A percentile compares a stretch with the other conserved stretches of the same genome.
These are phyloP conservation scores for Bryoerythrophyllum caledonicum DNA, from an alignment of 225 moss, liverwort and hornwort species.

Conservation along the genomic window DNA sequence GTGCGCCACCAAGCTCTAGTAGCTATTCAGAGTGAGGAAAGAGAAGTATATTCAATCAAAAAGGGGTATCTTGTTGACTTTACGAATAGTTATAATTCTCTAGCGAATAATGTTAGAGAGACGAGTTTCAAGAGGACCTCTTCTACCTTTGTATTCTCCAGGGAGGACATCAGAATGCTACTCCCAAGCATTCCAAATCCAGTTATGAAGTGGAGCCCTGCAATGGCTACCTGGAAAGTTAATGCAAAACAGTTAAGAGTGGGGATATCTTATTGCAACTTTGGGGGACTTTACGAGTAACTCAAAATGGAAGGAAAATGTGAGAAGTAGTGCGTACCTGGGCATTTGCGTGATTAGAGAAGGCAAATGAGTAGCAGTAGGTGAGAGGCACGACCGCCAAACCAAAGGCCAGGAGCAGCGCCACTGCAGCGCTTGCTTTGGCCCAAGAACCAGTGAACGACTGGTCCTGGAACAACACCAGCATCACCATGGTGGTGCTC, in stretches of 20 bases:
- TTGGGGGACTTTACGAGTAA: no score
- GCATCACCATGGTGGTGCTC: conserved; percentile 80
- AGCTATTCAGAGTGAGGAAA: no score
- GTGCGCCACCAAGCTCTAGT: no score
- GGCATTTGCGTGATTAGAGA: conserved; percentile 82
- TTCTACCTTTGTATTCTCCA: conserved; percentile 70
- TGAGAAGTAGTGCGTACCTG: conserved; percentile 59
- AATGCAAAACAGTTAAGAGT: background rate
- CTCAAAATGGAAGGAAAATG: no score
- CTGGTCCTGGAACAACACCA: conserved; percentile 63
- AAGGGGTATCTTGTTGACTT: no score
- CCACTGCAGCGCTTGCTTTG: conserved; percentile 69
- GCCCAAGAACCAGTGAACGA: conserved; percentile 87
- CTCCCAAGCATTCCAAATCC: conserved; percentile 87
- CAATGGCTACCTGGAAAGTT: conserved; percentile 74
- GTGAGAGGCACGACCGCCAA: conserved; percentile 84
- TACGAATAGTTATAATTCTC: no score
- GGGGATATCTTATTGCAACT: no score
- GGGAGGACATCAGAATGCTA: conserved; percentile 73
- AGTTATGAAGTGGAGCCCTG: conserved; percentile 87
- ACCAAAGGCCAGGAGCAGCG: conserved; percentile 73
- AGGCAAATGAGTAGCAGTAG: conserved; percentile 85
- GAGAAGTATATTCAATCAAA: background rate
- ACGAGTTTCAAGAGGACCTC: background rate
- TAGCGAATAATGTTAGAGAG: background rate